These are phyloP conservation scores for Russula sp. DNA, from an alignment of 768 basidiomycete species.

Conservation along the genomic window DNA sequence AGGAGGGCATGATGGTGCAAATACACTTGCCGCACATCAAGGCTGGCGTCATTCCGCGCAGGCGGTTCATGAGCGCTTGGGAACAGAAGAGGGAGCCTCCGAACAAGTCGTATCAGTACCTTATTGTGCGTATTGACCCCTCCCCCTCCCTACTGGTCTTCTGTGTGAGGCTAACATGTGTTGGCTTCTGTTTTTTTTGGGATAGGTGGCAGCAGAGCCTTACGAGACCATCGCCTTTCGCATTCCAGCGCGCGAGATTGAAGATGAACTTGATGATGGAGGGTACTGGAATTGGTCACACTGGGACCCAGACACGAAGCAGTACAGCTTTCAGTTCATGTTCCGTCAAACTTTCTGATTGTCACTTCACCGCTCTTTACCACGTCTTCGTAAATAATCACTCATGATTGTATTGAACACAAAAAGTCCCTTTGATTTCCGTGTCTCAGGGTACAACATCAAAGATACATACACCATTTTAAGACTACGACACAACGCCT, in stretches of 20 bases:
- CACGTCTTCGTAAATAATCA: neutral
- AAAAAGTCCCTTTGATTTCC: neutral
- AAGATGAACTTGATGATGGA: conserved; percentile 87
- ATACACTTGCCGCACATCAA: conserved; percentile 95
- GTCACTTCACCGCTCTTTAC: neutral
- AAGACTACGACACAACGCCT: conserved; percentile 1
- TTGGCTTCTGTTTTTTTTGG: neutral
- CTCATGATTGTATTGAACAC: neutral
- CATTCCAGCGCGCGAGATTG: conserved; percentile 94
- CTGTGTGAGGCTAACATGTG: conserved; percentile 18
- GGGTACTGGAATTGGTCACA: conserved; percentile 97
- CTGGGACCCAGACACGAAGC: conserved; percentile 99
- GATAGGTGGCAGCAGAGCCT: conserved; percentile 94
- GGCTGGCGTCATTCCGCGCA: conserved; percentile 69
- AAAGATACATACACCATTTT: conserved; percentile 9
- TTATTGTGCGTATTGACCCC: conserved; percentile 61
- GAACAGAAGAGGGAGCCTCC: conserved; percentile 94
- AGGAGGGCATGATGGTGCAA: conserved; percentile 97
- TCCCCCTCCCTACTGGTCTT: neutral
- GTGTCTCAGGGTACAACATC: neutral
- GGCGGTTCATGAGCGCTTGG: conserved; percentile 96
- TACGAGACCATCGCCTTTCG: conserved; percentile 99
- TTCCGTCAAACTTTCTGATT: conserved; percentile 51
- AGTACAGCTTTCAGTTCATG: conserved; percentile 97
- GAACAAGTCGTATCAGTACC: conserved; percentile 94